Evolutionary conservation across 2,329 filamentous ascomycete genomes (phyloP).

Genomic region (Coniella vitis): DNA sequence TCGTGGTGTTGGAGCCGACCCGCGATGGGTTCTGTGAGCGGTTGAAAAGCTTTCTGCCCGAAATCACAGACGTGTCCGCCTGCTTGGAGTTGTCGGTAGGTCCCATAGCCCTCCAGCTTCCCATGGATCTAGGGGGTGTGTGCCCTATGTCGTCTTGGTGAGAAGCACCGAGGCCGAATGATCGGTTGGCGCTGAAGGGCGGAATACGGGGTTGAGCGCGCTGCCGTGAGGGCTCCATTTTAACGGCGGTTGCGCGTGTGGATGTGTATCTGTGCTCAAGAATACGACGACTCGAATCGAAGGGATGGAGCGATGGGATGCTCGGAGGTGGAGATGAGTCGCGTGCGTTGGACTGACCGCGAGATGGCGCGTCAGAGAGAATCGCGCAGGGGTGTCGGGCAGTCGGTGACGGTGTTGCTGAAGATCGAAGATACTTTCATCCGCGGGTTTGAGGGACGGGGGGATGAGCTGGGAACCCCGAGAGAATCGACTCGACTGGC

Average conservation of each 20-base stretch:
- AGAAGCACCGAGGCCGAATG: slow-evolving; percentile 1
- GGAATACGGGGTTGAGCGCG: slow-evolving; percentile 8
- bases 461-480: too few relatives aligned
- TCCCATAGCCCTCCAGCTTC: slow-evolving; percentile 19
- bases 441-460: too few relatives aligned
- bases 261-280: slow-evolving; percentile 1
- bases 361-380: slow-evolving; percentile 6
- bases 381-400: background rate
- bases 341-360: slow-evolving; percentile 47
- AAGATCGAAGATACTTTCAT: too few relatives aligned
- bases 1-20: slow-evolving; percentile 18
- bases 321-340: slow-evolving; percentile 68
- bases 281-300: background rate
- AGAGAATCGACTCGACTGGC: background rate
- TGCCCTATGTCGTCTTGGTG: slow-evolving; percentile 2
- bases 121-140: slow-evolving; percentile 15
- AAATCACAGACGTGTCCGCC: slow-evolving; percentile 27
- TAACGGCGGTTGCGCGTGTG: slow-evolving; percentile 3
- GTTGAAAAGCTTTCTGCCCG: slow-evolving; percentile 28
- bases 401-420: background rate
- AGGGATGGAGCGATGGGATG: slow-evolving; percentile 44
- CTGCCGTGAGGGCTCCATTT: slow-evolving; percentile 15
- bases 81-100: slow-evolving; percentile 26
- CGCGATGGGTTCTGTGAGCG: slow-evolving; percentile 27
- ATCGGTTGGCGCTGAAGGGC: slow-evolving; percentile 8